phyloP scores from a whole-genome alignment of 1,139 yeast species.

The Yamadazyma diddensiae region DNA sequence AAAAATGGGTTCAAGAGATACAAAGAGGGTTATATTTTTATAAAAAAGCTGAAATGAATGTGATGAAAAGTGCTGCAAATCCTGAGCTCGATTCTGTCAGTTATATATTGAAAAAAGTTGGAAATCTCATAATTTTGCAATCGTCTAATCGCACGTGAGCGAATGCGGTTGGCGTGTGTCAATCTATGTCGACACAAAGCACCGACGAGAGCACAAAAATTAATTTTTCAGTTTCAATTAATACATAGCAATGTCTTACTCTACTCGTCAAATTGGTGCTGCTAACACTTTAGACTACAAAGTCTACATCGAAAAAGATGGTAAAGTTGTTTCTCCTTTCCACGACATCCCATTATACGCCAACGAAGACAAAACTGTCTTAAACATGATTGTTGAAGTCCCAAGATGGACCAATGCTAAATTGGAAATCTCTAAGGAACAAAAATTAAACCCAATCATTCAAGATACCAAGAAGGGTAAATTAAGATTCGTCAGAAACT shows the following conservation, averaged over 20 bases:
- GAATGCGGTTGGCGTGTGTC: not conserved
- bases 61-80: constrained; percentile 1
- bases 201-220: constrained; percentile 1
- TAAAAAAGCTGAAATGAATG: constrained; percentile 61
- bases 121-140: too few species aligned
- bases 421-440: constrained; percentile 79
- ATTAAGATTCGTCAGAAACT: constrained; percentile 81
- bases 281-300: constrained; percentile 89
- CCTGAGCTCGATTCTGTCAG: not conserved
- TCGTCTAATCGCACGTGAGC: constrained; percentile 6
- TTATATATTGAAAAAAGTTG: not conserved
- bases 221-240: constrained; percentile 4
- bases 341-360: constrained; percentile 87
- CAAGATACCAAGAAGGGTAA: constrained; percentile 94
- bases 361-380: constrained; percentile 57
- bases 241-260: constrained; percentile 51
- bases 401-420: constrained; percentile 97
- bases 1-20: constrained; percentile 39
- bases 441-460: constrained; percentile 78
- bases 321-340: constrained; percentile 51
- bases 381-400: constrained; percentile 89
- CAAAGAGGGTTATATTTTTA: constrained; percentile 52
- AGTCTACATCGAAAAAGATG: constrained; percentile 57
- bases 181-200: not conserved
- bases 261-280: constrained; percentile 87